Conservation (phyloP, 192 early-diverging fungal genomes). For the Podila verticillata region DNA sequence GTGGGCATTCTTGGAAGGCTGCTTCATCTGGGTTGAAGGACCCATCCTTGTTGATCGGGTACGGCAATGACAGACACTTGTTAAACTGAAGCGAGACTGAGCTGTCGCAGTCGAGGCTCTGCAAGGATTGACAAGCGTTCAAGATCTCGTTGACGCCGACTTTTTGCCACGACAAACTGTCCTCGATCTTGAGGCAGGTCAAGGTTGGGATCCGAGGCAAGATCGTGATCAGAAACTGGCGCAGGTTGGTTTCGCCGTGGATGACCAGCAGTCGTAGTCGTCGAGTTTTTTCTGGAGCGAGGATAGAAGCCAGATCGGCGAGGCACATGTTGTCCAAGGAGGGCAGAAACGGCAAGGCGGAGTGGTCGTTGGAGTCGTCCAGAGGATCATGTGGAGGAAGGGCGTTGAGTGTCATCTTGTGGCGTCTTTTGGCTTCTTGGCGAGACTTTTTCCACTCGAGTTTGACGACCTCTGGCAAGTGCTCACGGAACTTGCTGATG, state of each 20-base stretch:
- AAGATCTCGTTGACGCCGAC: constrained; percentile 13
- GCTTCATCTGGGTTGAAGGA: not conserved
- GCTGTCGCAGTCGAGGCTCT: constrained; percentile 19
- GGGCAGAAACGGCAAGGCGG: too few species aligned
- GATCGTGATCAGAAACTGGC: constrained; percentile 1
- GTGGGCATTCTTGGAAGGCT: not conserved
- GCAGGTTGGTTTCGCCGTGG: constrained; percentile 4
- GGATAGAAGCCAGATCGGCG: not conserved
- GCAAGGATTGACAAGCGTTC: not conserved
- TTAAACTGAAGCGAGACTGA: constrained; percentile 9
- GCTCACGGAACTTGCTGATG: not conserved
- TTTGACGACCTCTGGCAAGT: constrained; percentile 2
- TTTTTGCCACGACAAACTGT: constrained; percentile 22
- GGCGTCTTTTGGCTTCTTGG: not conserved
- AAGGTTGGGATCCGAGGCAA: constrained; percentile 2
- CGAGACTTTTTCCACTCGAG: constrained; percentile 13
- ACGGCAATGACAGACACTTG: not conserved
- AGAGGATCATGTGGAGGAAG: too few species aligned
- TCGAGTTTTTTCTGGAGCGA: not conserved
- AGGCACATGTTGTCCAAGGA: constrained; percentile 4
- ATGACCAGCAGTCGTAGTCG: constrained; percentile 9
- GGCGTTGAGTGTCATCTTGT: not conserved
- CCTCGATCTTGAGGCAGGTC: constrained; percentile 23
- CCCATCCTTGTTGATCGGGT: not conserved
- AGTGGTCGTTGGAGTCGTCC: not conserved